phyloP scores from a whole-genome alignment of 805 yeast genomes.

The Grigorovia transvaalensis region DNA sequence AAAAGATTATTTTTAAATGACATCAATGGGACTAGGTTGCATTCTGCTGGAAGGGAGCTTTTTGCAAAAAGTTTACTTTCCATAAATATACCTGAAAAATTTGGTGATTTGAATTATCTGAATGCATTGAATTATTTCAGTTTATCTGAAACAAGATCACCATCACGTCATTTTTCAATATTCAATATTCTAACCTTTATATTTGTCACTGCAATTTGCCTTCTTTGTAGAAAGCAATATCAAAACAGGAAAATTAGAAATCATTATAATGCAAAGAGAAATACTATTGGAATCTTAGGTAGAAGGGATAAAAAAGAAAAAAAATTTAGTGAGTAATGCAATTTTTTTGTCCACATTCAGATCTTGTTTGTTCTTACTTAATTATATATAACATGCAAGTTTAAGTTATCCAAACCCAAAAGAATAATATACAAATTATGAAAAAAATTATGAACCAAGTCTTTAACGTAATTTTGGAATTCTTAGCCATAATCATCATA shows the following conservation, averaged over 20 bases:
- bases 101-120: neutral
- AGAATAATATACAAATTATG: constrained; percentile 40
- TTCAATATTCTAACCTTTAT: neutral
- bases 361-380: too few species aligned
- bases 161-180: neutral
- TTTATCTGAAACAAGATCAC: neutral
- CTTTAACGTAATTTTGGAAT: constrained; percentile 52
- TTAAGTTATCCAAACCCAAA: constrained; percentile 35
- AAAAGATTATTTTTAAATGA: constrained; percentile 26
- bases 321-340: neutral
- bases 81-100: constrained; percentile 26
- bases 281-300: constrained; percentile 14
- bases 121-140: neutral
- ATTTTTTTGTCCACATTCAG: neutral
- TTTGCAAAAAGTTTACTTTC: constrained; percentile 32
- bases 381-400: constrained; percentile 1
- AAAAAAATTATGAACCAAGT: constrained; percentile 46
- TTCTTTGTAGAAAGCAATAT: neutral
- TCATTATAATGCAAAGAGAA: constrained; percentile 18
- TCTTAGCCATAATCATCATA: constrained; percentile 55
- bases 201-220: neutral
- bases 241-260: constrained; percentile 1
- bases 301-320: neutral
- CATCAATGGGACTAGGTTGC: constrained; percentile 30
- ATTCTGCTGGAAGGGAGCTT: constrained; percentile 26